Evolutionary conservation across 768 basidiomycete species (phyloP).

Genomic region (Tricholoma hemisulphureum): DNA sequence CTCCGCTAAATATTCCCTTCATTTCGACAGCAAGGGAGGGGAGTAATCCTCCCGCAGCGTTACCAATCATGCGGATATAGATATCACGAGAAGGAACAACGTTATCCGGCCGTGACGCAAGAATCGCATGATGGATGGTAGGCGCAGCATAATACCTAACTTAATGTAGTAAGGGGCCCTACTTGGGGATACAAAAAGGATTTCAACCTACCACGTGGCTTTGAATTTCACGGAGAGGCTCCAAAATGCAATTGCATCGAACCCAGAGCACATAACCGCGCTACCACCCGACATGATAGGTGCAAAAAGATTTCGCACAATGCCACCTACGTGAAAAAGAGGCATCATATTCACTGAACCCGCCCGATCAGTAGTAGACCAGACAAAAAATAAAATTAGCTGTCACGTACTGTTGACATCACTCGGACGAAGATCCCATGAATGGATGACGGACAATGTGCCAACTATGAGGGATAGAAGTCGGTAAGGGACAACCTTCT

Average conservation of each 20-base stretch:
- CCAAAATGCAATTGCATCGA: constrained; percentile 54
- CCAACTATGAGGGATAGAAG: constrained; percentile 43
- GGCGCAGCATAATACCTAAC: constrained; percentile 52
- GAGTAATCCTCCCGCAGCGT: constrained; percentile 52
- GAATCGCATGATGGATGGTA: constrained; percentile 49
- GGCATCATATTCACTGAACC: constrained; percentile 49
- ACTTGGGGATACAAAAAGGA: constrained; percentile 17
- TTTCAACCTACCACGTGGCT: constrained; percentile 44
- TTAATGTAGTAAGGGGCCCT: constrained; percentile 6
- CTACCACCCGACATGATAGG: constrained; percentile 55
- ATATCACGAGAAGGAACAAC: constrained; percentile 33
- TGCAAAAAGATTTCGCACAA: constrained; percentile 56
- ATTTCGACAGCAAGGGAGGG: constrained; percentile 51
- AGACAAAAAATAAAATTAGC: neutral
- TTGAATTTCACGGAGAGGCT: constrained; percentile 34
- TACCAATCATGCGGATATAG: constrained; percentile 44
- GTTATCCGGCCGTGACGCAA: constrained; percentile 34
- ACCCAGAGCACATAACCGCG: constrained; percentile 54
- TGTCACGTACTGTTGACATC: constrained; percentile 46
- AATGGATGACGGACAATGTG: constrained; percentile 41
- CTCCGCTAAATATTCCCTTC: constrained; percentile 44
- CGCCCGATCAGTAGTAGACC: constrained; percentile 1
- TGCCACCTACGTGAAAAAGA: constrained; percentile 60
- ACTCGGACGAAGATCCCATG: constrained; percentile 37
- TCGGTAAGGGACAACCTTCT: constrained; percentile 48